Conservation (phyloP, 140 eudicot species). For the Cichorium intybus region DNA sequence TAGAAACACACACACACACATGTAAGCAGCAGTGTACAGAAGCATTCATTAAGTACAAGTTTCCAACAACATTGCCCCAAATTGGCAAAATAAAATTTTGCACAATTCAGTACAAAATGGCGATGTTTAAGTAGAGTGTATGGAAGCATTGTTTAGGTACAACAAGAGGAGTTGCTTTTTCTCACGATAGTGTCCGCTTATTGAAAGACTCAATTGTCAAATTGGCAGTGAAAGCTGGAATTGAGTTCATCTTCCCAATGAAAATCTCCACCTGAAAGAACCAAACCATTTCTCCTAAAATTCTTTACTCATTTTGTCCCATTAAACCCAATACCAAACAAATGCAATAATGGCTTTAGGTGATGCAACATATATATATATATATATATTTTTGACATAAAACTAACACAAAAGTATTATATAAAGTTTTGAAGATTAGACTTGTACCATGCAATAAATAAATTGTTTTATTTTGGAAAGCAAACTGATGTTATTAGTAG, state of each 20-base stretch:
- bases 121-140: too few species aligned
- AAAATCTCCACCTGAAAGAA: conserved; percentile 74
- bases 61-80: not conserved
- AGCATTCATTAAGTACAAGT: not conserved
- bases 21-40: too few species aligned
- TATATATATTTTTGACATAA: too few species aligned
- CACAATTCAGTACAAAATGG: not conserved
- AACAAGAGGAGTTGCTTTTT: conserved; percentile 4
- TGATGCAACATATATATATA: too few species aligned
- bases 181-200: conserved; percentile 81
- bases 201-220: conserved; percentile 93
- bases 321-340: not conserved
- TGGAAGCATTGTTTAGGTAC: not conserved
- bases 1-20: too few species aligned
- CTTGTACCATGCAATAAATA: too few species aligned
- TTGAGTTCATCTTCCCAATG: conserved; percentile 73
- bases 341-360: too few species aligned
- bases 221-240: conserved; percentile 98
- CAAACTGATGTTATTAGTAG: not conserved
- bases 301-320: not conserved
- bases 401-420: not conserved
- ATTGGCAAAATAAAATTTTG: not conserved
- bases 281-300: not conserved
- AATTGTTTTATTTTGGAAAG: not conserved
- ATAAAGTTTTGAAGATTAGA: not conserved